A percentile compares a stretch with the other conserved stretches of the same genome.
These are phyloP conservation scores for Ambrosia trifida DNA, from an alignment of 129 eudicot genomes.

Conservation along the genomic window DNA sequence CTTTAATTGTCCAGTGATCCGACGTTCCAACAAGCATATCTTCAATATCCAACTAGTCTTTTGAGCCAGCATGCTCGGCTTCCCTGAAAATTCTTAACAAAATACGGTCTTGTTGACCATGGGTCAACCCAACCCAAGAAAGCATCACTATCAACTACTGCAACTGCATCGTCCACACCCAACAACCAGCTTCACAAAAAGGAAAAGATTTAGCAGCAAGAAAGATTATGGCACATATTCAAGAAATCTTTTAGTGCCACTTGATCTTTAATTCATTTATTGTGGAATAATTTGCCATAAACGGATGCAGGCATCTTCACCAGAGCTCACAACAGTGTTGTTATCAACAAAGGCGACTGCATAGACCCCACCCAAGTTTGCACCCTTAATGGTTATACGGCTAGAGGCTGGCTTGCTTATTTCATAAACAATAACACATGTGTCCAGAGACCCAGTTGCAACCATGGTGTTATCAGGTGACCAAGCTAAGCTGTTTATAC, in stretches of 20 bases:
- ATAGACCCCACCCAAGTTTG: conserved; percentile 94
- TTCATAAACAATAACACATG: conserved; percentile 82
- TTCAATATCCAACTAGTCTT: neutral
- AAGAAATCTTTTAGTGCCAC: conserved; percentile 10
- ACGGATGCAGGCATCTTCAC: conserved; percentile 92
- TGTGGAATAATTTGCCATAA: conserved; percentile 66
- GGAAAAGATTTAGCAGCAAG: conserved; percentile 18
- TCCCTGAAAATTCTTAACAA: conserved; percentile 16
- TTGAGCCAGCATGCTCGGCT: conserved; percentile 11
- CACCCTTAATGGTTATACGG: conserved; percentile 82
- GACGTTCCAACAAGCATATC: conserved; percentile 21
- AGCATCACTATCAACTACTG: conserved; percentile 30
- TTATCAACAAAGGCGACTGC: conserved; percentile 79
- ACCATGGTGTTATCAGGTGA: conserved; percentile 86
- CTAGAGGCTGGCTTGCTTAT: conserved; percentile 74
- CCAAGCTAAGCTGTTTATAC: conserved; percentile 94
- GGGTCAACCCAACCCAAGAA: conserved; percentile 13
- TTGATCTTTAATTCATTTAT: conserved; percentile 25
- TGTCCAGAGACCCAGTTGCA: conserved; percentile 96
- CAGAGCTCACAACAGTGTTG: conserved; percentile 67
- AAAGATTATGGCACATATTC: conserved; percentile 13
- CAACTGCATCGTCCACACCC: conserved; percentile 21
- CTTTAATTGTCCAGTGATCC: conserved; percentile 22
- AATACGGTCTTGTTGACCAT: conserved; percentile 3
- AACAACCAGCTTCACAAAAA: conserved; percentile 26